A percentile compares a stretch with the other conserved stretches of the same genome.
These are phyloP conservation scores for Hericium rajendrae DNA, from an alignment of 768 basidiomycete species.

Conservation along the genomic window DNA sequence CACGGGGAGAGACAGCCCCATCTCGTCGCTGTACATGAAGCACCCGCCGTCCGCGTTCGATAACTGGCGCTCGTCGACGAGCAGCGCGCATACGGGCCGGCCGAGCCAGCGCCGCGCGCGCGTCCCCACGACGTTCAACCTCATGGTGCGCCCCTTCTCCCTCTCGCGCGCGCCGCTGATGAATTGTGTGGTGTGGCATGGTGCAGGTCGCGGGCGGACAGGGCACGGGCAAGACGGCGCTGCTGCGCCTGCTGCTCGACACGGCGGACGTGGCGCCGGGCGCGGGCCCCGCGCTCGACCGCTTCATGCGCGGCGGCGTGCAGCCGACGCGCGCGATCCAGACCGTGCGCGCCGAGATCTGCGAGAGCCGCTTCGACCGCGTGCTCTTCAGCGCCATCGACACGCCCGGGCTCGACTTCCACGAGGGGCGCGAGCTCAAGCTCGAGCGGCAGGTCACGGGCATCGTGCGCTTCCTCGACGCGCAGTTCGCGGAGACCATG, in stretches of 20 bases:
- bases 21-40: slow-evolving; percentile 65
- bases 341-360: slow-evolving; percentile 69
- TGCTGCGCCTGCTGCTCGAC: slow-evolving; percentile 70
- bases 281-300: slow-evolving; percentile 57
- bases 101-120: slow-evolving; percentile 57
- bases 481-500: slow-evolving; percentile 80
- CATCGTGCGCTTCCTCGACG: slow-evolving; percentile 71
- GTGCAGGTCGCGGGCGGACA: slow-evolving; percentile 67
- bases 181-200: too few species aligned
- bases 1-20: slow-evolving; percentile 40
- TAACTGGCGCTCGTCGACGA: slow-evolving; percentile 31
- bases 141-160: slow-evolving; percentile 50
- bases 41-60: slow-evolving; percentile 56
- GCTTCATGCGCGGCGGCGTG: slow-evolving; percentile 51
- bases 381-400: slow-evolving; percentile 75
- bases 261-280: slow-evolving; percentile 76
- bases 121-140: slow-evolving; percentile 70
- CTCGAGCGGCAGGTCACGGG: slow-evolving; percentile 70
- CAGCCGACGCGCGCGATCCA: slow-evolving; percentile 56
- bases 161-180: too few species aligned
- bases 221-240: slow-evolving; percentile 79
- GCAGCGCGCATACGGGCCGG: slow-evolving; percentile 29
- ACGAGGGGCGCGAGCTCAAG: slow-evolving; percentile 60
- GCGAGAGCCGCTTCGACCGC: slow-evolving; percentile 75
- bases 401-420: slow-evolving; percentile 77